These are phyloP conservation scores for Tothia fuscella DNA, from an alignment of 2,329 filamentous ascomycete species.

Conservation along the genomic window DNA sequence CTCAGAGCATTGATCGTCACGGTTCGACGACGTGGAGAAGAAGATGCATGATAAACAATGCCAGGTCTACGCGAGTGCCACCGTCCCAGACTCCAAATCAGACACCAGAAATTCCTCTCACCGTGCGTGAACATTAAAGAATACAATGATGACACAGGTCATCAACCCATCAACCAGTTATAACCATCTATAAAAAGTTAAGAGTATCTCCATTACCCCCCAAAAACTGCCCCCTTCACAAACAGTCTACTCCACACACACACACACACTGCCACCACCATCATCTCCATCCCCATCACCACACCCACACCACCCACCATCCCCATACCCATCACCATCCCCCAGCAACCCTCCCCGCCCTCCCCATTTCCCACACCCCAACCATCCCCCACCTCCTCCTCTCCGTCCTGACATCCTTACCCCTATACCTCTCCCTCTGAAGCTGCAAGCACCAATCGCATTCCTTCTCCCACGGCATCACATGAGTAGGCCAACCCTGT, in stretches of 20 bases:
- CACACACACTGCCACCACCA: not conserved
- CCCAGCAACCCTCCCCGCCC: not conserved
- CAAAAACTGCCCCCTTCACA: not conserved
- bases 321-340: not conserved
- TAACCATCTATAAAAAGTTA: too few species aligned
- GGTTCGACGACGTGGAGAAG: too few species aligned
- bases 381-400: not conserved
- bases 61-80: too few species aligned
- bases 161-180: too few species aligned
- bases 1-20: too few species aligned
- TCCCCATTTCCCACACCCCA: not conserved
- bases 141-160: too few species aligned
- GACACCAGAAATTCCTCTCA: too few species aligned
- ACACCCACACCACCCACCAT: too few species aligned
- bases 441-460: not conserved
- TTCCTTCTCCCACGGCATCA: not conserved
- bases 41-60: too few species aligned
- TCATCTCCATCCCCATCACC: not conserved
- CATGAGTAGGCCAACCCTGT: too few species aligned
- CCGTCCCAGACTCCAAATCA: too few species aligned
- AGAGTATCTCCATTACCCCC: not conserved
- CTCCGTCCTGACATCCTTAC: not conserved
- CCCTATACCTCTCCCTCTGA: not conserved
- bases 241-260: not conserved
- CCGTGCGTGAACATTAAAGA: too few species aligned